Evolutionary conservation across 352 stramenopile genomes (phyloP).

Genomic region (Phytophthora citricola): DNA sequence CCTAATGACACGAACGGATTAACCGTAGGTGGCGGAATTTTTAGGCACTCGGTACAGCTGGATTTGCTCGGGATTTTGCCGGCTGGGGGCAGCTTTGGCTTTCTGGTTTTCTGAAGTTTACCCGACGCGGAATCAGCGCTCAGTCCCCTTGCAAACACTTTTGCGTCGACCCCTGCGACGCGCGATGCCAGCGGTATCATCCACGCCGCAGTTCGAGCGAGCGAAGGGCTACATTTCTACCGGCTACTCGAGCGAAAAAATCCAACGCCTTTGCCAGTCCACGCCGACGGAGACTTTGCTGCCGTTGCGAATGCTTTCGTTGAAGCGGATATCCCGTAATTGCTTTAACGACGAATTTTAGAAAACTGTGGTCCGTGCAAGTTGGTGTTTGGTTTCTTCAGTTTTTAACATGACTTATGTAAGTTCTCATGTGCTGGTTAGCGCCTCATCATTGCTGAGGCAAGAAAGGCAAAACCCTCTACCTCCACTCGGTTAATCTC

Average conservation of each 20-base stretch:
- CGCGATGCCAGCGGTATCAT: constrained; percentile 13
- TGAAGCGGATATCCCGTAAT: not conserved
- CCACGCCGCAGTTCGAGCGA: constrained; percentile 6
- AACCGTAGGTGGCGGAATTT: constrained; percentile 14
- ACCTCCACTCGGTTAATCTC: constrained; percentile 79
- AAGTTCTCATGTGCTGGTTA: not conserved
- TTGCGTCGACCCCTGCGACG: constrained; percentile 15
- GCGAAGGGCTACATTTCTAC: constrained; percentile 6
- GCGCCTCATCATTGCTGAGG: not conserved
- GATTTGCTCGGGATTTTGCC: constrained; percentile 24
- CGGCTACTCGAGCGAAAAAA: constrained; percentile 27
- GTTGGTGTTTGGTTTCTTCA: too few relatives aligned
- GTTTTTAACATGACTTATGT: too few relatives aligned
- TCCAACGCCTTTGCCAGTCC: constrained; percentile 12
- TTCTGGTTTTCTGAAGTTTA: constrained; percentile 29
- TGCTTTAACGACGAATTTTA: not conserved
- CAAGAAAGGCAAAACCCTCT: not conserved
- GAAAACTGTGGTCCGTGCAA: not conserved
- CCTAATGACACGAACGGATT: constrained; percentile 5
- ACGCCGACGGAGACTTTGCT: constrained; percentile 1
- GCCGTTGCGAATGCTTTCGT: not conserved
- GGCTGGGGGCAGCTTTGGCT: constrained; percentile 16
- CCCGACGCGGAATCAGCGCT: constrained; percentile 1
- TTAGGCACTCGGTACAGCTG: constrained; percentile 12
- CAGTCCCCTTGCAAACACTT: not conserved